Conservation (phyloP, 2,329 filamentous ascomycete genomes). For the Colletotrichum navitas region DNA sequence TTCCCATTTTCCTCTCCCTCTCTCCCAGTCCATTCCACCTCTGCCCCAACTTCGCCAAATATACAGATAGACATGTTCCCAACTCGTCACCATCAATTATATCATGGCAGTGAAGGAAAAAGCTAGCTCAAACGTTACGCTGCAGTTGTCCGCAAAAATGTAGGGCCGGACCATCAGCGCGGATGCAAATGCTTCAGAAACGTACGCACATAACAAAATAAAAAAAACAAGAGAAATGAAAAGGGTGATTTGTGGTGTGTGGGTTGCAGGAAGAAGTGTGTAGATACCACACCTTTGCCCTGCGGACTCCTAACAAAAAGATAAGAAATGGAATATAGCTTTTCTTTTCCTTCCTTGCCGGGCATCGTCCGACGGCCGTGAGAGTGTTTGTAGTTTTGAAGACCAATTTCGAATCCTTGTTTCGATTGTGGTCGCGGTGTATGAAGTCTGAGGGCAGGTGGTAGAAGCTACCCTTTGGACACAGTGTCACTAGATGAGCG, state of each 20-base stretch:
- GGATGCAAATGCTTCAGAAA: conserved; percentile 40
- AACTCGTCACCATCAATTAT: conserved; percentile 2
- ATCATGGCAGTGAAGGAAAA: conserved; percentile 4
- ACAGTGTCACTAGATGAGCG: not conserved
- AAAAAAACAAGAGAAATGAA: conserved; percentile 33
- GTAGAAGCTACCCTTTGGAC: conserved; percentile 3
- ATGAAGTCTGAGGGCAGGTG: not conserved
- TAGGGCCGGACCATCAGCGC: conserved; percentile 10
- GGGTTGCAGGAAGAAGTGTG: conserved; percentile 39
- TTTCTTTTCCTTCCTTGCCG: conserved; percentile 27
- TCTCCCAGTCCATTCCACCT: conserved; percentile 3
- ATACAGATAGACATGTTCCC: conserved; percentile 28
- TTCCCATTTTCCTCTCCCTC: conserved; percentile 34
- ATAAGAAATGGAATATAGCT: conserved; percentile 25
- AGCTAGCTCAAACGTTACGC: conserved; percentile 29
- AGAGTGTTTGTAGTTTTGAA: conserved; percentile 15
- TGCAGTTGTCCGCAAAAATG: conserved; percentile 8
- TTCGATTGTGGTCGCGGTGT: conserved; percentile 5
- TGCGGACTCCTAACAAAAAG: conserved; percentile 35
- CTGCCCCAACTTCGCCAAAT: conserved; percentile 33
- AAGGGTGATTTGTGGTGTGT: not conserved
- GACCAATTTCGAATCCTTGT: not conserved
- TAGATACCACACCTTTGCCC: conserved; percentile 34
- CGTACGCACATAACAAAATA: conserved; percentile 13
- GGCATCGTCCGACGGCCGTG: conserved; percentile 24